Base-by-base conservation (phyloP, 352 stramenopile genomes). In the Phytophthora lateralis region DNA sequence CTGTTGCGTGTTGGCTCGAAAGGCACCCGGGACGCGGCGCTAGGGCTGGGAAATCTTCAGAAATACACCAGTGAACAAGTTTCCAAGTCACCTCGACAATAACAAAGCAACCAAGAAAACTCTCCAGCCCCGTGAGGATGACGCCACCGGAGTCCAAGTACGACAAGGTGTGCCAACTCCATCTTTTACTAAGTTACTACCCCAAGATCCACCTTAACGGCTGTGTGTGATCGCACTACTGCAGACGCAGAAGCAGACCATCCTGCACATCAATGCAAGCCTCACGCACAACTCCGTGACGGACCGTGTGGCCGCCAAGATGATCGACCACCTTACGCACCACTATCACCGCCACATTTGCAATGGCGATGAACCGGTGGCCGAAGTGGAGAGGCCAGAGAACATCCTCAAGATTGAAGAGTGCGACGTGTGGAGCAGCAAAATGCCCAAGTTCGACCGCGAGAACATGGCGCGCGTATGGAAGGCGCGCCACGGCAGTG, bases 261-360 rank as follows among this genome's bases (percentile, higher is more conserved):
- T 92, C 17, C 58, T 92, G 47, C 83, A 92, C 69, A 85, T 90
- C 70, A 90, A 92, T 48, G 74, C 77, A 2, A 92, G 80, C 66
- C 84, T 92, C 70, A 85, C 83, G 53, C 75, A 74, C 27, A 80
- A 85, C 56, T 92, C 83, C 35, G 75, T 90, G 34, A 90, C 83
- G 14, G 77, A 83, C 11, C 77, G 77, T 17, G 80, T 92, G 53
- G 81, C 80, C 4, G 82, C 68, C 24, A 82, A 78, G 26, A 86
- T 92, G 72, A 55, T 90, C 27, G 69, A 88, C 39, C 80, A 90
- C 63, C 35, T 92, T 43, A 87, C 78, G 43, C 80, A 90, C 63
- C 80, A 92, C 69, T 89, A 89, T 71, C 78, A 89, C 46, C 75
- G 69, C 47, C 78, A 85, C 55, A 72, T 74, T 42, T 69, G 68